phyloP scores from a whole-genome alignment of 768 basidiomycete species.

The Hydnomerulius pinastri region DNA sequence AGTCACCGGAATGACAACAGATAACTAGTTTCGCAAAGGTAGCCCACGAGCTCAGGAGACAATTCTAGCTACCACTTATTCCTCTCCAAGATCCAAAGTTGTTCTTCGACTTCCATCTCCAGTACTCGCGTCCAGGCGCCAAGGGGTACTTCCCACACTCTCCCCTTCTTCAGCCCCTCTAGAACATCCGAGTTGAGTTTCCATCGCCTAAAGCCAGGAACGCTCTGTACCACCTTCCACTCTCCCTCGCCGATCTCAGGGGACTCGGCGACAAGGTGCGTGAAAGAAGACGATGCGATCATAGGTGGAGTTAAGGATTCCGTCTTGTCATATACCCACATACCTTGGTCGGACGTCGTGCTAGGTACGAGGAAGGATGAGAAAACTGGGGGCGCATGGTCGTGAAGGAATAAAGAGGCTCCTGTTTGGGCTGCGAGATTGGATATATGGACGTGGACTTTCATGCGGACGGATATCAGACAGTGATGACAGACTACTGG shows the following conservation, averaged over 20 bases:
- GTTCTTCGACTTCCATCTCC: constrained; percentile 39
- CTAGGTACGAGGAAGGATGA: constrained; percentile 12
- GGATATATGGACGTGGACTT: constrained; percentile 75
- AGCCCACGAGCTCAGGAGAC: too few relatives aligned
- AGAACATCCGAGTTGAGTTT: constrained; percentile 19
- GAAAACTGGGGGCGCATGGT: constrained; percentile 57
- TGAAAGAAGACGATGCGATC: constrained; percentile 44
- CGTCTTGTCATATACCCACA: constrained; percentile 83
- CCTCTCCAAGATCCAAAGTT: constrained; percentile 54
- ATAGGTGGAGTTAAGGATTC: constrained; percentile 58
- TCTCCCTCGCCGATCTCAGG: constrained; percentile 21
- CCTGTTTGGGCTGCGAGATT: constrained; percentile 90
- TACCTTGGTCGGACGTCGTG: constrained; percentile 5
- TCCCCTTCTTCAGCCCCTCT: constrained; percentile 19
- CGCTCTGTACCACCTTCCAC: constrained; percentile 47
- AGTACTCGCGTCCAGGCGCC: constrained; percentile 30
- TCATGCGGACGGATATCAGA: constrained; percentile 4
- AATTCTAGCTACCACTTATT: too few relatives aligned
- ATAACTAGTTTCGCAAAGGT: too few relatives aligned
- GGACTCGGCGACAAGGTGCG: constrained; percentile 65
- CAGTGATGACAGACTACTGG: neutral
- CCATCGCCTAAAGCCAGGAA: constrained; percentile 50
- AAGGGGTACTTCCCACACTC: constrained; percentile 24
- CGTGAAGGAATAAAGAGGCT: constrained; percentile 83
- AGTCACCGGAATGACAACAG: too few relatives aligned